Percentiles rank a stretch among this genome's conserved stretches.
These are phyloP conservation scores for Coelastrella sp. DNA, from an alignment of 139 green algal genomes.

Conservation along the genomic window DNA sequence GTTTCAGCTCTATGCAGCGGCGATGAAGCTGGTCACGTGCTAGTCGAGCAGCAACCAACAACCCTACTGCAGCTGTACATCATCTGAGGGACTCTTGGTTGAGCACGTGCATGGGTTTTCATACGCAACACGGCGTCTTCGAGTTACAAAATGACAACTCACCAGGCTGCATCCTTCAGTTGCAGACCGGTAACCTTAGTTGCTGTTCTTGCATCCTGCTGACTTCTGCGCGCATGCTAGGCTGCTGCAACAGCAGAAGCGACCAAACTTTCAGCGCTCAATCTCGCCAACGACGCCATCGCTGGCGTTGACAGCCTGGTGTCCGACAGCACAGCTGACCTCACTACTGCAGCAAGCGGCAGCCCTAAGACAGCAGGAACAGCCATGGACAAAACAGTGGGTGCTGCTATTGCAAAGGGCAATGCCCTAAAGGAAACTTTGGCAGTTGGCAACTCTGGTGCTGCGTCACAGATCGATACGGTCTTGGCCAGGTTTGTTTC, in stretches of 20 bases:
- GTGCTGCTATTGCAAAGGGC: slow-evolving; percentile 4
- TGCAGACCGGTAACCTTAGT: background rate
- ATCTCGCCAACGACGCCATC: slow-evolving; percentile 14
- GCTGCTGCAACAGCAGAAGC: slow-evolving; percentile 23
- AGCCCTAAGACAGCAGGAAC: slow-evolving; percentile 24
- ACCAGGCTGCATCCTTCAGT: background rate
- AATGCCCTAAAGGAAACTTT: slow-evolving; percentile 25
- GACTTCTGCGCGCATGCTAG: background rate
- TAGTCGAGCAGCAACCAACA: background rate
- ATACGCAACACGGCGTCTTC: no score
- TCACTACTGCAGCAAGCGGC: slow-evolving; percentile 11
- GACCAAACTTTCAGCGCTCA: slow-evolving; percentile 21
- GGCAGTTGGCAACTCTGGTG: background rate
- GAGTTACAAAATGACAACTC: no score
- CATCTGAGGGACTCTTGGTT: no score
- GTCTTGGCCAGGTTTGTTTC: slow-evolving; percentile 38
- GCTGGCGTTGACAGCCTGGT: slow-evolving; percentile 29
- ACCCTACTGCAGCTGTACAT: no score
- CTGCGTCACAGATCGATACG: slow-evolving; percentile 10
- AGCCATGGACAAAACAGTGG: slow-evolving; percentile 33
- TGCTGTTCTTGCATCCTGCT: background rate
- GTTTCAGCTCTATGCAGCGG: background rate
- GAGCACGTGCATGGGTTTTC: no score
- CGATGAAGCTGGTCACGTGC: background rate
- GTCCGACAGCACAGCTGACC: background rate